Evolutionary conservation across 805 yeast species (phyloP).

Genomic region (Lachancea waltii): DNA sequence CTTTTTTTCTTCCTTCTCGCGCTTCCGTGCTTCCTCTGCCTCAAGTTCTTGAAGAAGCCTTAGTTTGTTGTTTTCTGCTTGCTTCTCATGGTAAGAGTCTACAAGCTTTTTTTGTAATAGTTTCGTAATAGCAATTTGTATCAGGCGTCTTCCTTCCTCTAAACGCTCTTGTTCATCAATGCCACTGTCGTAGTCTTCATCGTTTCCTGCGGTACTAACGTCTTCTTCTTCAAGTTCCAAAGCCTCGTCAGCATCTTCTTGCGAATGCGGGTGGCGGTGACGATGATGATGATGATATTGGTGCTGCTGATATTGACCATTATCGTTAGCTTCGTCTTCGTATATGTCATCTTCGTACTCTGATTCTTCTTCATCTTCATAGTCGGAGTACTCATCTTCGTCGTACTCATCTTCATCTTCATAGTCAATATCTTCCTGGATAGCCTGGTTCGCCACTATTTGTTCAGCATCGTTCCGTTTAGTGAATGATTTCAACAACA

Average conservation of each 20-base stretch:
- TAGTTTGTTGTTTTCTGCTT: constrained; percentile 66
- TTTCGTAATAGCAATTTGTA: constrained; percentile 74
- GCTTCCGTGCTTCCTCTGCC: constrained; percentile 58
- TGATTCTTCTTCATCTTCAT: constrained; percentile 19
- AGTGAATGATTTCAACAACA: constrained; percentile 26
- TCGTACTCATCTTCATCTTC: constrained; percentile 10
- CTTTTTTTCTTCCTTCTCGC: constrained; percentile 60
- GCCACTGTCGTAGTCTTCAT: constrained; percentile 32
- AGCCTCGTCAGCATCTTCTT: constrained; percentile 13
- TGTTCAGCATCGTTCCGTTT: constrained; percentile 19
- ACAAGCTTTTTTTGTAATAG: constrained; percentile 67
- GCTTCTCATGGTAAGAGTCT: constrained; percentile 69
- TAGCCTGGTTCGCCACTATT: constrained; percentile 2
- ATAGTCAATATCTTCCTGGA: constrained; percentile 6
- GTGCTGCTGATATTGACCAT: constrained; percentile 14
- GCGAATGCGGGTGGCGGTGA: constrained; percentile 14
- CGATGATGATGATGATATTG: constrained; percentile 12
- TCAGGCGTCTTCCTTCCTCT: constrained; percentile 72
- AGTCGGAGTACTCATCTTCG: constrained; percentile 26
- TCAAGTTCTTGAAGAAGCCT: constrained; percentile 62
- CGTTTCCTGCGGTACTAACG: constrained; percentile 18
- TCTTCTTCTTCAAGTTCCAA: constrained; percentile 15
- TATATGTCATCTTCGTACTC: constrained; percentile 22
- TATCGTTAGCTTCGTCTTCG: constrained; percentile 22
- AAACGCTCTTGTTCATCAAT: constrained; percentile 58